These are phyloP conservation scores for Cladophialophora exuberans DNA, from an alignment of 2,329 filamentous ascomycete genomes.

Conservation along the genomic window DNA sequence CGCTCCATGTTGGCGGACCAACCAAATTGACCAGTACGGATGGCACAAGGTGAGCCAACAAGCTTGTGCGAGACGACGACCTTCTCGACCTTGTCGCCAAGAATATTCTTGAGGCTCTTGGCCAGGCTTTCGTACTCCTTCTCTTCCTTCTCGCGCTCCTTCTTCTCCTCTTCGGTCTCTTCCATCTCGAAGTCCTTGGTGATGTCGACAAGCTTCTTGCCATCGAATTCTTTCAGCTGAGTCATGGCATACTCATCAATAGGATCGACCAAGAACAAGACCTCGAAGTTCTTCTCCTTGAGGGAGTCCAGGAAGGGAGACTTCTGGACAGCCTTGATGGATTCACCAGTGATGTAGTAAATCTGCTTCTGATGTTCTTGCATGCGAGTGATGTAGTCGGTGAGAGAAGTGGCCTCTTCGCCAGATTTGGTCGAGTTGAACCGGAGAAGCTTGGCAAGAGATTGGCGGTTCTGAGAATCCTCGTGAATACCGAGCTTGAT, in stretches of 20 bases:
- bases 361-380: slow-evolving; percentile 99
- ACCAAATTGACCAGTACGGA: slow-evolving; percentile 99
- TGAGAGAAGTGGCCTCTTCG: slow-evolving; percentile 90
- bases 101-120: slow-evolving; percentile 98
- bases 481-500: slow-evolving; percentile 99
- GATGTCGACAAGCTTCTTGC: slow-evolving; percentile 99
- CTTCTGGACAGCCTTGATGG: slow-evolving; percentile 95
- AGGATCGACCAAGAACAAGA: slow-evolving; percentile 98
- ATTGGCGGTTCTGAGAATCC: slow-evolving; percentile 93
- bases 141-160: slow-evolving; percentile 89
- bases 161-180: slow-evolving; percentile 99
- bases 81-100: slow-evolving; percentile 99
- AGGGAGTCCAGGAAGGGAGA: slow-evolving; percentile 98
- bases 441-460: slow-evolving; percentile 96
- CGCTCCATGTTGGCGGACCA: slow-evolving; percentile 99
- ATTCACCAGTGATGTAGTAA: slow-evolving; percentile 99
- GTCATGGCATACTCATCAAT: slow-evolving; percentile 99
- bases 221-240: slow-evolving; percentile 99
- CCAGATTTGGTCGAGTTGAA: slow-evolving; percentile 99
- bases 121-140: slow-evolving; percentile 95
- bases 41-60: slow-evolving; percentile 89
- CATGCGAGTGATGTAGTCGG: slow-evolving; percentile 99
- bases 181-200: slow-evolving; percentile 99
- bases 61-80: slow-evolving; percentile 99
- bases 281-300: slow-evolving; percentile 99